Percentiles rank a stretch among this genome's conserved stretches.
Conservation (phyloP, 345 rosid genomes). For the Corymbia maculata region DNA sequence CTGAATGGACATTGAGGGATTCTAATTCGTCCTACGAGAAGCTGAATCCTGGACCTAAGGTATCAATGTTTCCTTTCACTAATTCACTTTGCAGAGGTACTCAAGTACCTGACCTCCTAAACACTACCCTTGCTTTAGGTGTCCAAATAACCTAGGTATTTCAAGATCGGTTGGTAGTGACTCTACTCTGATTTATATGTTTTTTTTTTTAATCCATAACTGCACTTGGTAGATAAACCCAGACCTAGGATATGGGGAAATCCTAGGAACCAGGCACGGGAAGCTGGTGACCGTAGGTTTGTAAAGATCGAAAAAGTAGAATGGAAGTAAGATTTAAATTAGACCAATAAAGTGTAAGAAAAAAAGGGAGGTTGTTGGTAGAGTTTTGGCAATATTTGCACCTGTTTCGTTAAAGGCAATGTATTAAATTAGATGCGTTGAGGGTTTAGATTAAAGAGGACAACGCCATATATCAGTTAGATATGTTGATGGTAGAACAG, state of each 20-base stretch:
- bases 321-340: not conserved
- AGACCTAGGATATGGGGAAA: not conserved
- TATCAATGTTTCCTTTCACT: not conserved
- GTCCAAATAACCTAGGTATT: not conserved
- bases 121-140: not conserved
- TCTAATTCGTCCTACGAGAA: not conserved
- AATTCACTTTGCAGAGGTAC: not conserved
- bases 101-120: not conserved
- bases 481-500: not conserved
- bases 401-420: not conserved
- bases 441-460: not conserved
- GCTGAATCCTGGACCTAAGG: not conserved
- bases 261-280: not conserved
- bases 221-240: not conserved
- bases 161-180: not conserved
- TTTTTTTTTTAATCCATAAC: not conserved
- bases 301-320: not conserved
- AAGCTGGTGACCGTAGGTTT: not conserved
- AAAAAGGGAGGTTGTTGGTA: not conserved
- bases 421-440: not conserved
- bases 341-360: not conserved
- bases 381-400: not conserved
- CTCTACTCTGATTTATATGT: not conserved
- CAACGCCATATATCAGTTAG: not conserved
- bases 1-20: not conserved